phyloP scores from a whole-genome alignment of 2,329 filamentous ascomycete genomes.

The Aspergillus versicolor region DNA sequence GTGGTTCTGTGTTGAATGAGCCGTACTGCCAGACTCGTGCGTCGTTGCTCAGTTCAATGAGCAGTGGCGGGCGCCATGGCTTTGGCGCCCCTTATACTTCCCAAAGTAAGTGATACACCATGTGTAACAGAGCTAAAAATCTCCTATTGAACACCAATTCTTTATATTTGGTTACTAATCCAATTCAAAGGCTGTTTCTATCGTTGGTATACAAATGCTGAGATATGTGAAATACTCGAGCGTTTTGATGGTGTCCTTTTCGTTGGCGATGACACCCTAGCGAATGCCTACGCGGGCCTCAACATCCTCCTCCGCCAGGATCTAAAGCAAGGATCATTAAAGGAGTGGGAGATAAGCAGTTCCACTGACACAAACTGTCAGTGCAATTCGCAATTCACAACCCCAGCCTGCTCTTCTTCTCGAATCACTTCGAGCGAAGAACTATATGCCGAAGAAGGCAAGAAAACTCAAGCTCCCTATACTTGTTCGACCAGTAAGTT shows the following conservation, averaged over 20 bases:
- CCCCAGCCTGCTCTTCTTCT: conserved; percentile 28
- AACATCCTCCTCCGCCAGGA: conserved; percentile 47
- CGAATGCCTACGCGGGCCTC: conserved; percentile 45
- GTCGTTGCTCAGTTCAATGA: conserved; percentile 41
- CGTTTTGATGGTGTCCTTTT: conserved; percentile 45
- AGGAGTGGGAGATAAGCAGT: conserved; percentile 39
- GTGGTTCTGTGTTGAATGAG: conserved; percentile 15
- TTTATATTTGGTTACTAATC: conserved; percentile 7
- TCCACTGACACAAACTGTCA: conserved; percentile 32
- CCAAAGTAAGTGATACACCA: conserved; percentile 26
- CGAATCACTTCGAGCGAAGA: conserved; percentile 29
- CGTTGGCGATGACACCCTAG: conserved; percentile 42
- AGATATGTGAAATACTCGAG: conserved; percentile 47
- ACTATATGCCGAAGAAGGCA: conserved; percentile 14
- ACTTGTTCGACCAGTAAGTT: conserved; percentile 22
- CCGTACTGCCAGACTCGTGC: conserved; percentile 36
- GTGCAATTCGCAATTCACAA: conserved; percentile 44
- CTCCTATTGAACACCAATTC: not conserved
- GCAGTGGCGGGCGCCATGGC: conserved; percentile 41
- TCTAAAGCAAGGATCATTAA: conserved; percentile 39
- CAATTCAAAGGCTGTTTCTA: conserved; percentile 39
- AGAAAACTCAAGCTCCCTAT: conserved; percentile 16
- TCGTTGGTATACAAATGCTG: conserved; percentile 42
- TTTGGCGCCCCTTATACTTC: conserved; percentile 42
- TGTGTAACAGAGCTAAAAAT: too few species aligned